A percentile compares a stretch with the other conserved stretches of the same genome.
phyloP scores from a whole-genome alignment of 2,329 filamentous ascomycete species.

The Nakataea oryzae region DNA sequence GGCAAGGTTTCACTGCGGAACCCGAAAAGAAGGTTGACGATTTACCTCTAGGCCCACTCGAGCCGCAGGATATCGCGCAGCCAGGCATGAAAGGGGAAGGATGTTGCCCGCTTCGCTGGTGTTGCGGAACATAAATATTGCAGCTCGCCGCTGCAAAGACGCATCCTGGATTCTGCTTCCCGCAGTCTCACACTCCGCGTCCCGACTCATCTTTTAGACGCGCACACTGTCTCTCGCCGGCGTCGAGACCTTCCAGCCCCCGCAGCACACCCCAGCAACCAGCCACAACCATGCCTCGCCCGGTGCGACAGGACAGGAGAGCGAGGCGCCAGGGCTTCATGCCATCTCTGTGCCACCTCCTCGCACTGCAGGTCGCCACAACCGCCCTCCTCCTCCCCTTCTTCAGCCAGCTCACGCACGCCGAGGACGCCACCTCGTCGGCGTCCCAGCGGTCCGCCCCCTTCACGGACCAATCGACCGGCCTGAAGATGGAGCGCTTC shows the following conservation, averaged over 20 bases:
- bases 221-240: neutral
- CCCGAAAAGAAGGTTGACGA: neutral
- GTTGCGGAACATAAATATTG: neutral
- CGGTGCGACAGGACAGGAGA: neutral
- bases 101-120: neutral
- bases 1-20: neutral
- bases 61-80: neutral
- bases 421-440: neutral
- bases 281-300: neutral
- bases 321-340: neutral
- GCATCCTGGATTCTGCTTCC: neutral
- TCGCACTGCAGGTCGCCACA: neutral
- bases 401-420: neutral
- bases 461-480: slow-evolving; percentile 21
- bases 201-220: neutral
- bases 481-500: slow-evolving; percentile 25
- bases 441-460: slow-evolving; percentile 6
- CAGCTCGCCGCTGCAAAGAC: neutral
- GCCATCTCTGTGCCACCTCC: neutral
- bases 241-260: neutral
- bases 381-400: neutral
- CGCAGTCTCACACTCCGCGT: neutral
- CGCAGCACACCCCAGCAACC: too few species aligned
- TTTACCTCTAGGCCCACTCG: too few species aligned
- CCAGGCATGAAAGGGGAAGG: too few species aligned